Evolutionary conservation across 345 rosid species (phyloP).

Genomic region (Clausena lansium): DNA sequence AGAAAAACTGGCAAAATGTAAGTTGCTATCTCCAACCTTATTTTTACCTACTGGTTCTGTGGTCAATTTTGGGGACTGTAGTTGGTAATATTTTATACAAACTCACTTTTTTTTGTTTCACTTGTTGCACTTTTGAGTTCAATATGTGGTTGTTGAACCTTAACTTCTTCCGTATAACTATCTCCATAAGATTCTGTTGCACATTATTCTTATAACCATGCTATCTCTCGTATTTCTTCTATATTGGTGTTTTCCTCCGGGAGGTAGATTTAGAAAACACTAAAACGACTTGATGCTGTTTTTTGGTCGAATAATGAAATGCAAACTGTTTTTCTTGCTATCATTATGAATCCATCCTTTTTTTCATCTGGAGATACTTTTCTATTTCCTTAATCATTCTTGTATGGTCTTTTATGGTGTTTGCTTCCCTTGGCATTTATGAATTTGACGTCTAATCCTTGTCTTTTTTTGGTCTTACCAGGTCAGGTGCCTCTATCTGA

Average conservation of each 20-base stretch:
- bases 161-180: not conserved
- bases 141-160: not conserved
- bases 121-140: not conserved
- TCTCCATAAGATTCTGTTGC: not conserved
- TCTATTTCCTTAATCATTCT: not conserved
- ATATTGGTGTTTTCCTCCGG: not conserved
- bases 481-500: constrained; percentile 79
- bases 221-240: not conserved
- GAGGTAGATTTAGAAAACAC: not conserved
- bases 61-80: not conserved
- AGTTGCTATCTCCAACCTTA: constrained; percentile 19
- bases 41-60: not conserved
- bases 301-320: not conserved
- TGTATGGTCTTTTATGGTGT: not conserved
- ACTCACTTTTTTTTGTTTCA: no score
- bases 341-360: no score
- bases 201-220: not conserved
- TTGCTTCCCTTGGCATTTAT: not conserved
- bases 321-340: not conserved
- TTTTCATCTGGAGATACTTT: no score
- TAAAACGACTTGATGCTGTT: no score
- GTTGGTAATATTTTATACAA: no score
- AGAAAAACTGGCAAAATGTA: constrained; percentile 84
- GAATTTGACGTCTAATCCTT: not conserved
- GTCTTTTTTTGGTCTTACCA: constrained; percentile 12